A percentile compares a stretch with the other conserved stretches of the same genome.
phyloP scores from a whole-genome alignment of 2,329 filamentous ascomycete species.

The Beauveria varroae region DNA sequence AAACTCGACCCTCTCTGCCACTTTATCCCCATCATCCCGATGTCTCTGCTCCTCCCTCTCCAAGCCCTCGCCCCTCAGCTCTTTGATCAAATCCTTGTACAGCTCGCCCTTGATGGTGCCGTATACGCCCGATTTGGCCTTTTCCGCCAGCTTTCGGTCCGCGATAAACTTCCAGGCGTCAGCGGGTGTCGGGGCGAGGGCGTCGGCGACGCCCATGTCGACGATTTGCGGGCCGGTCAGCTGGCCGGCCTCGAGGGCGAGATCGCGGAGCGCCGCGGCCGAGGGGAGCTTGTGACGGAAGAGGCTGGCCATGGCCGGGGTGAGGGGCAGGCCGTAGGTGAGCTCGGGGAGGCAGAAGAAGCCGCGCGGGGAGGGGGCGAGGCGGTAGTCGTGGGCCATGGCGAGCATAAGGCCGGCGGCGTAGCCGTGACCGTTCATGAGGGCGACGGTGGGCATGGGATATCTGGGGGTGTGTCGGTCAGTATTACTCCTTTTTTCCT shows the following conservation, averaged over 20 bases:
- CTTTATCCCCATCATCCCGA: conserved; percentile 30
- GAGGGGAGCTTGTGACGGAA: conserved; percentile 62
- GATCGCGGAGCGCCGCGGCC: conserved; percentile 48
- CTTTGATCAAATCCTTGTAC: conserved; percentile 57
- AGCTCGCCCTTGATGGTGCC: conserved; percentile 68
- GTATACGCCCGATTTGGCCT: conserved; percentile 60
- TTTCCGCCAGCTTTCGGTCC: conserved; percentile 51
- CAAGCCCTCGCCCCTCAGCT: conserved; percentile 45
- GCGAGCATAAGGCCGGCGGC: conserved; percentile 75
- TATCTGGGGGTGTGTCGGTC: conserved; percentile 31
- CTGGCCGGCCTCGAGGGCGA: conserved; percentile 68
- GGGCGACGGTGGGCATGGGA: conserved; percentile 75
- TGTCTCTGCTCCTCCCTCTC: conserved; percentile 44
- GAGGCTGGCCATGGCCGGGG: conserved; percentile 64
- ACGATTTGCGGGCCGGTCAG: conserved; percentile 58
- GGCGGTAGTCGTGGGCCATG: conserved; percentile 76
- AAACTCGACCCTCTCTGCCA: conserved; percentile 35
- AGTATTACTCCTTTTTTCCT: no score
- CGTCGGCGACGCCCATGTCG: conserved; percentile 61
- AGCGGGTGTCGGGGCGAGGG: conserved; percentile 45
- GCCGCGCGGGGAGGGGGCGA: conserved; percentile 64
- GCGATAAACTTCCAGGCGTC: conserved; percentile 54
- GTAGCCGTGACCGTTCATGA: conserved; percentile 74
- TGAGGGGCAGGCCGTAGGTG: conserved; percentile 69
- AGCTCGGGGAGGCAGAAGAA: conserved; percentile 77